Base-by-base conservation (phyloP, 176 grass and related monocot species). In the Musa beccarii region DNA sequence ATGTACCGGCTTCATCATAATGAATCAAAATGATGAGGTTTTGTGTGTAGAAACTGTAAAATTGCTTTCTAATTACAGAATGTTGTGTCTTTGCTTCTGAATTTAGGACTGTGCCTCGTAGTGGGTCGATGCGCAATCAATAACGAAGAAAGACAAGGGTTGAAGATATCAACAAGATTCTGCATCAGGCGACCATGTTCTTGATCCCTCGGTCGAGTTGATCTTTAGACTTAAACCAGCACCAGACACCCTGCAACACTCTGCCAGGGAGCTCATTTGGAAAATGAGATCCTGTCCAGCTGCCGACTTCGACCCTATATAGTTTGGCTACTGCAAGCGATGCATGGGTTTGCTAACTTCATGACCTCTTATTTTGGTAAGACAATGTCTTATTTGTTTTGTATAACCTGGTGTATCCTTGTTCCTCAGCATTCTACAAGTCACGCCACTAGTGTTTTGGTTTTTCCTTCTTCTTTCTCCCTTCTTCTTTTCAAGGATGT, bases 261-360 rank as follows among this genome's bases (percentile, higher is more conserved):
- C 26, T 2, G 63, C 2, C n/a, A 66, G 49, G 68, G 68, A 70
- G n/a, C 43, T 70, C 68, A 49, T 70, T 2, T 70, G 43, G 66
- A 69, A 29, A 70, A 70, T n/a, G 68, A 50, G 34, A 16, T 70
- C 34, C 34, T 25, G 16, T 70, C 51, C 50, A 22, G 68, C 43
- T 51, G 68, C 43, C 51, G 68, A 20, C 68, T 51, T 20, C 2
- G 14, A 66, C 63, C 51, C 14, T 49, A 10, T 43, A 43, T 43
- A 43, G 34, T 12, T 70, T 51, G 17, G 29, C 43, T 16, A 70
- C 68, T 21, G 66, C 26, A 70, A 51, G 43, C 51, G 68, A 70
- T 70, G 68, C 68, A 51, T 70, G 68, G 34, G 43, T 70, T 70
- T 70, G 68, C 68, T 70, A 70, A 70, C 68, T 51, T 20, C 14